phyloP scores from a whole-genome alignment of 805 yeast genomes.

The Saccharomycopsis capsularis region DNA sequence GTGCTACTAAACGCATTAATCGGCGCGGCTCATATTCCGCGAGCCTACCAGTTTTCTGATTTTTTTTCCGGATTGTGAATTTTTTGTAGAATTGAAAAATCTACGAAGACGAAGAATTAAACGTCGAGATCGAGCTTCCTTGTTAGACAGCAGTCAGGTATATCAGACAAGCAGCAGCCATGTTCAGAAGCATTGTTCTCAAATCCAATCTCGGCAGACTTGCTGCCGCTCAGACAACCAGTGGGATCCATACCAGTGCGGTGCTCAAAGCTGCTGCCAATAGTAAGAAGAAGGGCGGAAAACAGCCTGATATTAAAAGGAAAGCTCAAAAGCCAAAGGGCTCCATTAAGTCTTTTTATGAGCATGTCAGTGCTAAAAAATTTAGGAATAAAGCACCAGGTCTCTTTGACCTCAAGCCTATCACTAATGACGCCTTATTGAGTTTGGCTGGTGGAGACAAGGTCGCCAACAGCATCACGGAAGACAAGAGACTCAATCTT shows the following conservation, averaged over 20 bases:
- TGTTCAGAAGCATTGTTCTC: not conserved
- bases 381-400: constrained; percentile 6
- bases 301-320: too few relatives aligned
- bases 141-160: too few relatives aligned
- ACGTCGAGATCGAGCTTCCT: too few relatives aligned
- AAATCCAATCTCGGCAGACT: not conserved
- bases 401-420: constrained; percentile 5
- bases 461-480: too few relatives aligned
- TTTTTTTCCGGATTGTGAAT: too few relatives aligned
- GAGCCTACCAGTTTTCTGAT: too few relatives aligned
- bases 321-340: too few relatives aligned
- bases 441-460: not conserved
- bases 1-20: too few relatives aligned
- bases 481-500: not conserved
- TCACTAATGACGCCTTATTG: not conserved
- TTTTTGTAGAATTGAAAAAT: too few relatives aligned
- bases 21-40: too few relatives aligned
- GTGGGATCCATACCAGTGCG: not conserved
- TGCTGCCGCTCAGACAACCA: not conserved
- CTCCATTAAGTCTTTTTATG: constrained; percentile 12
- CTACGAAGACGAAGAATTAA: too few relatives aligned
- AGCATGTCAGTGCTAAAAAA: constrained; percentile 14
- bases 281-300: not conserved
- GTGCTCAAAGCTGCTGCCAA: not conserved
- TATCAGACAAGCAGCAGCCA: too few relatives aligned